Evolutionary conservation across 1,139 yeast species (phyloP), one percentile per base, ranked within the genome.

Genomic region (Ashbya aceris): DNA sequence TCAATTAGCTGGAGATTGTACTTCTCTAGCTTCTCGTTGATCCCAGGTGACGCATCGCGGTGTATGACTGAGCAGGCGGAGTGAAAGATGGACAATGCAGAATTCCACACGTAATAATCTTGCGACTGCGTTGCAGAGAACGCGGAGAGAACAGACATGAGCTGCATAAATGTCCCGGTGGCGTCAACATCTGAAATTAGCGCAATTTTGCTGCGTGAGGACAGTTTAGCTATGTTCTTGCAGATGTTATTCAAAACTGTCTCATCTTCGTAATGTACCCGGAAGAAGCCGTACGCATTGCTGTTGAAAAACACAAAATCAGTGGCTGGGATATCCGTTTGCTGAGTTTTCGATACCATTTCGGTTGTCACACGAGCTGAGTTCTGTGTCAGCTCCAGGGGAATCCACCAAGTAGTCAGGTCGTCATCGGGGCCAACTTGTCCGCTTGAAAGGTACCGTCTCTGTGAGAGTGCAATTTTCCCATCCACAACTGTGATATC

Each of bases 391-490:
- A 76, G 60, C 48, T 70, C 70, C 45, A 79, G 66, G 4, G 93
- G 93, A 43, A 82, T 66, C 85, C 87, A 82, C 93, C 93, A 83
- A 13, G 62, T 49, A n/a, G 79, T 73, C 44, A 61, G 50, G 46
- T 73, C 67, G 46, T 73, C 77, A 26, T 65, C 72, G 1, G 68
- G 62, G 34, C 60, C 62, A 27, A 69, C 74, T 53, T 77, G 83
- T 31, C 79, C 82, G 13, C 76, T 66, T 11, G 74, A 64, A 44
- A 79, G 62, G 61, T 71, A 79, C 52, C 85, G 68, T 48, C 68
- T 61, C 61, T 79, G 87, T 8, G 69, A 60, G 36, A 78, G 56
- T 9, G 56, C 57, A 35, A 73, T 62, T 27, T 55, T 43, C 56
- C 53, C 52, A 3, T 54, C 58, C 4, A 17, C 10, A 30, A 51